Evolutionary conservation across 1,284 basidiomycete genomes (phyloP), one percentile per base, ranked within the genome.

Genomic region (Neotropicomus parvogracilis): DNA sequence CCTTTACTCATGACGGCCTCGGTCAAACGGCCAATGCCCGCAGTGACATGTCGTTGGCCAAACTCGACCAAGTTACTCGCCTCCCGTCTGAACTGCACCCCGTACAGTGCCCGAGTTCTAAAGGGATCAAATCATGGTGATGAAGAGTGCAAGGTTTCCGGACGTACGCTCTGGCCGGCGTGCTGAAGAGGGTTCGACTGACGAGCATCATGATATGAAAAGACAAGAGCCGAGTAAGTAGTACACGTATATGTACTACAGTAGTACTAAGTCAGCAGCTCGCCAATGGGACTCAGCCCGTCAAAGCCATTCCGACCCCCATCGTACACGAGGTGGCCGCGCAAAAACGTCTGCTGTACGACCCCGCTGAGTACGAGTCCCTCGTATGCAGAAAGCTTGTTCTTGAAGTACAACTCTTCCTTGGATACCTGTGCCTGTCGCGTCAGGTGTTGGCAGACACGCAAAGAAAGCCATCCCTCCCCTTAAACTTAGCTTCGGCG

Each of bases 351-450:
- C 66, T 83, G 73, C 53, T 81, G 73, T 20, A 94, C 88, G 27
- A 72, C 70, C 0, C 93, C 93, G n/a, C 59, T 69, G 38, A 95
- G 72, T 19, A 62, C 74, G 60, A 80, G 70, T 6, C 91, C 91
- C 55, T 88, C 78, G 63, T 95, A 97, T 4, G 94, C 89, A 14
- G 90, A 90, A 13, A 95, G 64, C 67, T 94, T 95, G 72, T 97
- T 95, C 74, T 91, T 95, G 77, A 95, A 97, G 52, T 83, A 77
- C 14, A 97, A 72, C 16, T 69, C 65, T 26, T 85, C 81, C 61
- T 82, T 81, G 26, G 82, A 83, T 20, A 93, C 84, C 88, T 91
- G 54, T 12, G 8, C 19, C 43, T 16, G 31, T 34, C 20, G 33
- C 24, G 46, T 66, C 45, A 59, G 55, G 28, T 21, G 2, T 21